Percentiles rank a stretch among this genome's conserved stretches.
phyloP scores from a whole-genome alignment of 2,329 filamentous ascomycete genomes.

The Lachnellula suecica region DNA sequence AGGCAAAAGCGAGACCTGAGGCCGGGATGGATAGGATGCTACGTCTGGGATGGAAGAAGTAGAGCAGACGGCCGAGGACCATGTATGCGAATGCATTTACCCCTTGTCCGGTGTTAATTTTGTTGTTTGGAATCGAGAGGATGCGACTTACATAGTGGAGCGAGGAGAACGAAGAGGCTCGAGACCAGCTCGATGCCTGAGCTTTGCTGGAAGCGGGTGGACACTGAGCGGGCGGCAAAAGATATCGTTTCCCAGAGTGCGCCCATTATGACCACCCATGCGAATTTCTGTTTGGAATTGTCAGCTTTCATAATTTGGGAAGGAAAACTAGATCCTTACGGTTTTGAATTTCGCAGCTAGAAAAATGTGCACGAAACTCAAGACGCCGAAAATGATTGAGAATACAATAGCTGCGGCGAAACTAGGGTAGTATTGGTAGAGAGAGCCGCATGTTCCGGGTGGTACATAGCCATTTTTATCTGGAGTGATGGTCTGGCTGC shows the following conservation, averaged over 20 bases:
- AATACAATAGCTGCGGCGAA: constrained; percentile 34
- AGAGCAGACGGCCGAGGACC: constrained; percentile 26
- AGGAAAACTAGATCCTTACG: constrained; percentile 1
- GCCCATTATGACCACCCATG: constrained; percentile 44
- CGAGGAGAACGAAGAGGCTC: constrained; percentile 41
- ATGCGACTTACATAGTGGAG: constrained; percentile 21
- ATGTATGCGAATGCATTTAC: constrained; percentile 33
- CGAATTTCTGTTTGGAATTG: constrained; percentile 31
- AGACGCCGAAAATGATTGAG: constrained; percentile 34
- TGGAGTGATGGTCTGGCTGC: constrained; percentile 36
- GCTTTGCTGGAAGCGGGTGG: constrained; percentile 39
- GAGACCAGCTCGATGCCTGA: constrained; percentile 31
- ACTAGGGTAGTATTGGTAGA: constrained; percentile 38
- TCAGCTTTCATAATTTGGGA: neutral
- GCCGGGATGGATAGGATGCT: constrained; percentile 30
- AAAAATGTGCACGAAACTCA: constrained; percentile 29
- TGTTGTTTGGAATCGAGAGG: neutral
- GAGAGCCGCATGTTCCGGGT: constrained; percentile 34
- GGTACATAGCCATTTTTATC: constrained; percentile 38
- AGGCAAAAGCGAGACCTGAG: constrained; percentile 38
- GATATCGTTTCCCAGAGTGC: constrained; percentile 39
- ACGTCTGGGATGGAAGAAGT: constrained; percentile 34
- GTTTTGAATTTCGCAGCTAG: constrained; percentile 36
- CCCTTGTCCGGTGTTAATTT: constrained; percentile 7
- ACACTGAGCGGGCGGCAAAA: constrained; percentile 39